These are phyloP conservation scores for Melanopsichium pennsylvanicum DNA, from an alignment of 1,284 basidiomycete species.

Conservation along the genomic window DNA sequence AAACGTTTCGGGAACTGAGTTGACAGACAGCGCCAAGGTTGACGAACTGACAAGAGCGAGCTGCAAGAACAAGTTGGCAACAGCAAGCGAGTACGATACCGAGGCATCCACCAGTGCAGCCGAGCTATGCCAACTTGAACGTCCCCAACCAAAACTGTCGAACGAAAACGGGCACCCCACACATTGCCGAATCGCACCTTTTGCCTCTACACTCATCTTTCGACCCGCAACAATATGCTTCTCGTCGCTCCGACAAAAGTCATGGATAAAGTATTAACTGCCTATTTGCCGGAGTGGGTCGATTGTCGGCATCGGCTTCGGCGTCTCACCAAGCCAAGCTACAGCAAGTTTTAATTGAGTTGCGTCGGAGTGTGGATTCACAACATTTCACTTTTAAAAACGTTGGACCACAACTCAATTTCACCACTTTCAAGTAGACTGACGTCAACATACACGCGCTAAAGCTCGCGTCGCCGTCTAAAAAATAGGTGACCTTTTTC, in stretches of 20 bases:
- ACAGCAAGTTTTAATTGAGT: background rate
- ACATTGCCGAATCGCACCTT: no score
- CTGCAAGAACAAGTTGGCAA: background rate
- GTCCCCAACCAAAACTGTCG: no score
- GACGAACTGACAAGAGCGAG: background rate
- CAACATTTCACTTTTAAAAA: background rate
- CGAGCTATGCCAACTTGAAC: constrained; percentile 7
- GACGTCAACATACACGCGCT: constrained; percentile 1
- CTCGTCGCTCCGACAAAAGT: no score
- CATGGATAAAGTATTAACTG: no score
- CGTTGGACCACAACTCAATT: background rate
- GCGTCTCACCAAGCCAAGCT: background rate
- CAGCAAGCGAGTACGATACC: background rate
- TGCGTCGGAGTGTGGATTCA: constrained; percentile 3
- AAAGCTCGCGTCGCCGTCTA: background rate
- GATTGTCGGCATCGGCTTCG: constrained; percentile 7
- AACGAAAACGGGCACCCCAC: no score
- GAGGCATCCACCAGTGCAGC: constrained; percentile 8
- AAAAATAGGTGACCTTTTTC: background rate
- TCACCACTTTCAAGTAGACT: background rate
- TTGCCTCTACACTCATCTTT: no score
- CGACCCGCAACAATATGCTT: no score
- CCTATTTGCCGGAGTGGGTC: background rate
- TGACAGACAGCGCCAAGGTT: background rate
- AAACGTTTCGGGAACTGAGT: no score